A percentile compares a stretch with the other conserved stretches of the same genome.
Conservation (phyloP, 768 basidiomycete species). For the Nidularia pulvinata region DNA sequence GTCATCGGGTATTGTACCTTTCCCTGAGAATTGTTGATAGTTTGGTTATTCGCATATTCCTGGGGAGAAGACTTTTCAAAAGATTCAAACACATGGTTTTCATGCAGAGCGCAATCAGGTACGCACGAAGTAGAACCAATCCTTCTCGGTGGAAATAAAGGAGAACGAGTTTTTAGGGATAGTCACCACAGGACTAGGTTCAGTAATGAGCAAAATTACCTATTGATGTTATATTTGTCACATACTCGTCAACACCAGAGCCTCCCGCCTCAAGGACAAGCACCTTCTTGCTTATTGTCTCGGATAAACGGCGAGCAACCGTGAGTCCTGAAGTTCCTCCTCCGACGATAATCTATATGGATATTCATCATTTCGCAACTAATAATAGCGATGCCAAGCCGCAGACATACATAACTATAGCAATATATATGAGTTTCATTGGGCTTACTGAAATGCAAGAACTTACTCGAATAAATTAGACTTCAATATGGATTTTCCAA, state of each 20-base stretch:
- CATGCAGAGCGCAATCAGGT: neutral
- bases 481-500: conserved; percentile 12
- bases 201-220: neutral
- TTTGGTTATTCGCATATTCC: conserved; percentile 13
- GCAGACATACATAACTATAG: neutral
- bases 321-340: conserved; percentile 32
- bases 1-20: conserved; percentile 12
- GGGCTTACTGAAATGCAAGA: neutral
- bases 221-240: neutral
- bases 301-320: conserved; percentile 25
- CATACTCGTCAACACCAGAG: conserved; percentile 19
- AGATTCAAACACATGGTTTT: too few species aligned
- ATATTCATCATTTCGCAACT: neutral
- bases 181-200: conserved; percentile 17
- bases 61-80: conserved; percentile 17
- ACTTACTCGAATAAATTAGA: conserved; percentile 17
- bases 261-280: conserved; percentile 29
- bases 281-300: conserved; percentile 14
- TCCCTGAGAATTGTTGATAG: conserved; percentile 22
- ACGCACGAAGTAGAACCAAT: conserved; percentile 21
- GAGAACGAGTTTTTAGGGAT: conserved; percentile 22
- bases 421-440: neutral
- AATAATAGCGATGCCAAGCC: conserved; percentile 5
- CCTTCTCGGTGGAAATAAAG: conserved; percentile 21
- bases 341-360: conserved; percentile 21